Evolutionary conservation across 768 basidiomycete species (phyloP), one percentile per base, ranked within the genome.

Genomic region (Amanita brunnescens): DNA sequence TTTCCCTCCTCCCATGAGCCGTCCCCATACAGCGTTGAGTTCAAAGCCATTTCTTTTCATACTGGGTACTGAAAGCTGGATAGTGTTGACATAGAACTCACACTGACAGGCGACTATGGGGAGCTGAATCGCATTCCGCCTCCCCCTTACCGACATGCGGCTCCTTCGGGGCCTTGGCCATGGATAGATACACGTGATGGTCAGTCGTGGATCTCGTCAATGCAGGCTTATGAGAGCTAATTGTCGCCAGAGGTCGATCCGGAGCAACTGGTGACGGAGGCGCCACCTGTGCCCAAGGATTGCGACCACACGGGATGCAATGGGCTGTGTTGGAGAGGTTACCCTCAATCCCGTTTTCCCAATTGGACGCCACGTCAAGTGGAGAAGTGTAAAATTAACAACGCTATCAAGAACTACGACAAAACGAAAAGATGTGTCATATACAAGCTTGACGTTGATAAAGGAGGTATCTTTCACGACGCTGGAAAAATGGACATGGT

Each of bases 291-390:
- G 8, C 70, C 72, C 1, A 54, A 58, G 2, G 57, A 60, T 16
- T 76, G 73, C 52, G 62, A 67, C 38, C 74, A 73, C 47, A 54
- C 48, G 14, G 47, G 48, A 26, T 75, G 74, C 51, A 51, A 61
- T n/a, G 62, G 63, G 5, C 44, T 52, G 5, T 75, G 73, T 53
- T 75, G 70, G 70, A 62, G 29, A 47, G 61, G 61, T 0, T 76
- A 75, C 51, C 74, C 74, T 3, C 68, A 74, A 43, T 73, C 73
- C 5, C 63, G 63, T 32, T 83, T 78, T 55, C 78, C 76, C 8
- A 81, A 80, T 51, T 80, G 81, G 81, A 80, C 77, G 0, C 54
- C 60, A 10, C 58, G 58, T 9, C 79, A 81, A 54, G 67, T 73
- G 1, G 56, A 58, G 32, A 68, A 69, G 45, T 73, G 73, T 56